Base-by-base conservation (phyloP, 2,329 filamentous ascomycete species). In the Pseudocercospora eumusae region DNA sequence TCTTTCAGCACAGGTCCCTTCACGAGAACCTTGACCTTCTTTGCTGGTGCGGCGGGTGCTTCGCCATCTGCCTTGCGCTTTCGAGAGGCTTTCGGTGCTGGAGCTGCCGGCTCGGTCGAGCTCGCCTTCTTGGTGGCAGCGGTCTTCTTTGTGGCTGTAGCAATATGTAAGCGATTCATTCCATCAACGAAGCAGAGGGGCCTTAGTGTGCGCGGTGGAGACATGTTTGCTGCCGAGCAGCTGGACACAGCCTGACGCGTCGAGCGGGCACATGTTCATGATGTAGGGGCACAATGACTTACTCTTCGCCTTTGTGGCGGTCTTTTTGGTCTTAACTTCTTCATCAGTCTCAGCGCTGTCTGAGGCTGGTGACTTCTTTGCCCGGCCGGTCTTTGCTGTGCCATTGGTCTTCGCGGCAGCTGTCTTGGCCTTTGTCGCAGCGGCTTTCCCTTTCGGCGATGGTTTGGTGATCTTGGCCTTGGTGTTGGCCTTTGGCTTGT, bases 1-100 rank as follows among this genome's bases (percentile, higher is more conserved):
- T 83, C 74, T 75, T 92, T 92, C 77, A 90, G 85, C 63, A 83
- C 72, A 6, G 68, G 68, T 25, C 70, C 71, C 60, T 71, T 71
- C 45, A 53, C 64, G 50, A 71, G 65, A 20, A 67, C 59, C 62
- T 69, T 70, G 61, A 68, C 66, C 63, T 73, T 73, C 67, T 74
- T 74, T 27, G 64, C 70, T 44, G 72, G 68, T n/a, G 64, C 62
- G 56, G 67, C 63, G 56, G 65, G 45, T 62, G 72, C 60, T 62
- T 68, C 67, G 62, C 72, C 60, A 56, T 68, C 64, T n/a, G 67
- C 67, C 60, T 72, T 72, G 64, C 70, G 69, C 65, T 73, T 71
- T 5, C 66, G 66, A 18, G 66, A 64, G 20, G 67, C 61, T 53
- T 66, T 68, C 8, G 52, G 52, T 54, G 65, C 56, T 9, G 64